Conservation (phyloP, 2,329 filamentous ascomycete genomes). For the Mariannaea elegans region DNA sequence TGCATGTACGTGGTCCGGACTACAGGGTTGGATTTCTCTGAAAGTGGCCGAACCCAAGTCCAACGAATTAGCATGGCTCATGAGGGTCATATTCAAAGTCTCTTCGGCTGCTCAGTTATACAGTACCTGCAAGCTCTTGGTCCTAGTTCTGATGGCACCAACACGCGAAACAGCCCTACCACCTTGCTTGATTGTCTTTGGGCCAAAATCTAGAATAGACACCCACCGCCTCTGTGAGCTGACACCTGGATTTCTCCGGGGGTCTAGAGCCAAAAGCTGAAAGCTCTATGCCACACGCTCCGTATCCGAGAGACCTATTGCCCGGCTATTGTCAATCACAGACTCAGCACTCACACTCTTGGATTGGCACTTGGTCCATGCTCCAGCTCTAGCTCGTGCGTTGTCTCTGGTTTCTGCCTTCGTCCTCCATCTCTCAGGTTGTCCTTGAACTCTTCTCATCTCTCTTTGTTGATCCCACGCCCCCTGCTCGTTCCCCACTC, state of each 20-base stretch:
- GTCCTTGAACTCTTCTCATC: conserved; percentile 12
- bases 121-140: not conserved
- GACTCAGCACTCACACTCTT: conserved; percentile 31
- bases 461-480: conserved; percentile 12
- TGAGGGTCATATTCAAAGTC: not conserved
- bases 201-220: conserved; percentile 26
- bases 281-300: conserved; percentile 27
- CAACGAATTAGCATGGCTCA: not conserved
- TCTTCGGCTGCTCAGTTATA: too few species aligned
- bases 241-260: conserved; percentile 30
- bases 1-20: not conserved
- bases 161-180: conserved; percentile 18
- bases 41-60: not conserved
- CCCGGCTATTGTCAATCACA: conserved; percentile 27
- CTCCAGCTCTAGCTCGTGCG: conserved; percentile 19
- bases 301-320: conserved; percentile 6
- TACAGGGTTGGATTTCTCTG: not conserved
- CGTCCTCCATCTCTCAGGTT: conserved; percentile 17
- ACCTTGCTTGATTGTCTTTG: conserved; percentile 13
- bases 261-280: not conserved
- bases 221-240: conserved; percentile 25
- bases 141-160: conserved; percentile 5
- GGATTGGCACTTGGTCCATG: conserved; percentile 35
- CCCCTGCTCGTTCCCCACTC: conserved; percentile 19
- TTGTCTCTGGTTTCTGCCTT: conserved; percentile 24